Evolutionary conservation across 1,284 basidiomycete species (phyloP).

Genomic region (Pyrrhoderma noxium): DNA sequence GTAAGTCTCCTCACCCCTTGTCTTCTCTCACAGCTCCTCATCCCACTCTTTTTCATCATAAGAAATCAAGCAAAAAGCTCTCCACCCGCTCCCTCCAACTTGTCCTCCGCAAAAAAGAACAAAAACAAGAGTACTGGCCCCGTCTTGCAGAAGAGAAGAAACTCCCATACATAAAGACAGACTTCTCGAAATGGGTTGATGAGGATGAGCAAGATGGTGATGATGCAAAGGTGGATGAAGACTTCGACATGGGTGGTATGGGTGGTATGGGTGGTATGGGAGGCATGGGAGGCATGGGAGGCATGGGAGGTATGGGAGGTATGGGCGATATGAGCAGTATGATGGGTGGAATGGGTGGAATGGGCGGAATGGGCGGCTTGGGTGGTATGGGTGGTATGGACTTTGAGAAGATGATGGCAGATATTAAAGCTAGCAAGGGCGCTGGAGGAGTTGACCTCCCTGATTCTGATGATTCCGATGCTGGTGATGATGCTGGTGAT

Average conservation of each 20-base stretch:
- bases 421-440: slow-evolving; percentile 42
- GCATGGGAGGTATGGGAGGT: slow-evolving; percentile 34
- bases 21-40: background rate
- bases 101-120: slow-evolving; percentile 75
- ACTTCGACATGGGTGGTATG: slow-evolving; percentile 41
- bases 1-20: slow-evolving; percentile 33
- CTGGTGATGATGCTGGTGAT: slow-evolving; percentile 47
- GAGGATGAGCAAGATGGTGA: slow-evolving; percentile 88
- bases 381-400: slow-evolving; percentile 32
- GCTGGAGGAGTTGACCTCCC: slow-evolving; percentile 30
- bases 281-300: slow-evolving; percentile 38
- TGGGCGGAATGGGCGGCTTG: slow-evolving; percentile 24
- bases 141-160: slow-evolving; percentile 86
- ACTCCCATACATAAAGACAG: slow-evolving; percentile 79
- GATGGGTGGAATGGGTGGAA: slow-evolving; percentile 33
- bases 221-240: slow-evolving; percentile 34
- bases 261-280: slow-evolving; percentile 34
- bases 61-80: slow-evolving; percentile 61
- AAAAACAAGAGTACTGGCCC: slow-evolving; percentile 78
- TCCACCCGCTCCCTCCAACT: slow-evolving; percentile 61
- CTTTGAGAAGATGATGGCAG: slow-evolving; percentile 65
- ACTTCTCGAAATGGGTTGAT: slow-evolving; percentile 90
- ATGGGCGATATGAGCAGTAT: slow-evolving; percentile 26
- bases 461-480: slow-evolving; percentile 40
- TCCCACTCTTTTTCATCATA: slow-evolving; percentile 8